Evolutionary conservation across 371 early-diverging fungal species (phyloP).

Genomic region (Actinomortierella ambigua): DNA sequence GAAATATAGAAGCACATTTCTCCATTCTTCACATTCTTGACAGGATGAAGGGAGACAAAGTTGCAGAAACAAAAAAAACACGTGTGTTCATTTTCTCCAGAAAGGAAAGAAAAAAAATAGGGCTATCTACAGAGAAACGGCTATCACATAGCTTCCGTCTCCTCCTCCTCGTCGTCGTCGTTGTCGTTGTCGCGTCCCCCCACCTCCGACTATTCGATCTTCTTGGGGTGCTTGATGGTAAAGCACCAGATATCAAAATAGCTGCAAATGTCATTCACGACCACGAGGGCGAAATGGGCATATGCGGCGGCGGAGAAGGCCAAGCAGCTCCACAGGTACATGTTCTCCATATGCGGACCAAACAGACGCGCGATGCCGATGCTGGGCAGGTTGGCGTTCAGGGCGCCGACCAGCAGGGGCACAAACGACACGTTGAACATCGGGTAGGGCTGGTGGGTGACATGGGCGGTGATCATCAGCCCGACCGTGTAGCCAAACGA

Average conservation of each 20-base stretch:
- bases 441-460: constrained; percentile 81
- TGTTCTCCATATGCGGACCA: constrained; percentile 51
- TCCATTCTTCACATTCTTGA: too few species aligned
- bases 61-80: too few species aligned
- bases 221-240: constrained; percentile 73
- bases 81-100: neutral
- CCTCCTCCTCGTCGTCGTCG: neutral
- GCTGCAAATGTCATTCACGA: constrained; percentile 83
- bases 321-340: constrained; percentile 59
- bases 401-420: constrained; percentile 72
- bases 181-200: neutral
- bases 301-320: constrained; percentile 64
- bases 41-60: too few species aligned
- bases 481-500: constrained; percentile 88
- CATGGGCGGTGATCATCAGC: constrained; percentile 86
- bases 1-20: too few species aligned
- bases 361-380: constrained; percentile 52
- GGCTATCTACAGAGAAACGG: neutral
- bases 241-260: constrained; percentile 87
- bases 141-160: too few species aligned
- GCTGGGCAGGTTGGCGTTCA: constrained; percentile 62
- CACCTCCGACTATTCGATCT: constrained; percentile 16
- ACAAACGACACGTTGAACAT: constrained; percentile 63
- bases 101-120: neutral
- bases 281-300: constrained; percentile 68